Base-by-base conservation (phyloP, 306 rosid species). In the Sophora flavescens region DNA sequence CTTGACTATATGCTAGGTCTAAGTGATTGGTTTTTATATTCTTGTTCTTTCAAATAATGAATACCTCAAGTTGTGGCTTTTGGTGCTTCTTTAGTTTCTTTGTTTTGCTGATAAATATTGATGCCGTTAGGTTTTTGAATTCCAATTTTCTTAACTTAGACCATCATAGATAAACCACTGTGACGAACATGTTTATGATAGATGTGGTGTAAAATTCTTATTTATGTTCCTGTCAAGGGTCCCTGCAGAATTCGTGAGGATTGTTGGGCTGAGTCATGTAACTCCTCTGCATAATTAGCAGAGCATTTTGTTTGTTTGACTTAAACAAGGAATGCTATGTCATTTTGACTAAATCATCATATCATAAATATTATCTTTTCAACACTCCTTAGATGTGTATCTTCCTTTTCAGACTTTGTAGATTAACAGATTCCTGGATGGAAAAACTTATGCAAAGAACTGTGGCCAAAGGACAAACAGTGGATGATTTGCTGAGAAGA, bases 381-480 rank as follows among this genome's bases (percentile, higher is more conserved):
- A 11, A 68, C 30, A 51, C 84, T 85, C 35, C 82, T 77, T 39
- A 75, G 51, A 58, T 79, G 22, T 65, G 16, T 60, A 48, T 48
- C 72, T 64, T 70, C 77, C 62, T 83, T 70, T 79, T 52, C 84
- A 95, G 99, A 80, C 97, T 95, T 51, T 93, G 96, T 77, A 86
- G 83, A 78, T 80, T 95, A 86, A 95, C 97, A 54, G 97, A 95
- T 77, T 84, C 88, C 35, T 95, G 99, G 99, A 92, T 95, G 97
- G 92, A 90, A 76, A 96, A 95, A 85, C 96, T 95, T 78, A 92
- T 90, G 99, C 90, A 89, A 82, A 87, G 97, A 89, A 92, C 93
- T 15, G 83, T 87, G 42, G 90, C 97, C 79, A 90, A 89, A 87
- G 96, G 91, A 60, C 99, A 95, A 77, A 75, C 84, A 52, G 97